Evolutionary conservation across 768 basidiomycete genomes (phyloP).

Genomic region (Kwoniella dejecticola): DNA sequence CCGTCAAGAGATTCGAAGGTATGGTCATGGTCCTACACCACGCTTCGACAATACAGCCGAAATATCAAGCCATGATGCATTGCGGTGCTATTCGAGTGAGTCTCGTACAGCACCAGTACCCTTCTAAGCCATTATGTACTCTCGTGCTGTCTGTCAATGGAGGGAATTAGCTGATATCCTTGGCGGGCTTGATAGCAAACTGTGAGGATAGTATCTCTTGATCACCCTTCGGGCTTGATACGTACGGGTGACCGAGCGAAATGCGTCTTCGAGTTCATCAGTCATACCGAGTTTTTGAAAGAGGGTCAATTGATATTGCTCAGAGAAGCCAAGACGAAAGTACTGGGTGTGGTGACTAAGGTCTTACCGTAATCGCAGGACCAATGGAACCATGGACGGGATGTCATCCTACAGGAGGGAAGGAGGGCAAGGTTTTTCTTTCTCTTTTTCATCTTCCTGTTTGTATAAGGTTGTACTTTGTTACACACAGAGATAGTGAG

Average conservation of each 20-base stretch:
- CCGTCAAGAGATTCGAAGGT: constrained; percentile 83
- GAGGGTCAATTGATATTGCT: constrained; percentile 91
- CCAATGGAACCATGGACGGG: not conserved
- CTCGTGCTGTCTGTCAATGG: too few species aligned
- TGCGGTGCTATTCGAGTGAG: constrained; percentile 63
- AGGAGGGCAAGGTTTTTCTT: too few species aligned
- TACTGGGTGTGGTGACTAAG: constrained; percentile 44
- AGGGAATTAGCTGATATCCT: too few species aligned
- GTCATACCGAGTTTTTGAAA: constrained; percentile 87
- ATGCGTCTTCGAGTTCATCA: constrained; percentile 92
- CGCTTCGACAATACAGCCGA: constrained; percentile 72
- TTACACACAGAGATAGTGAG: too few species aligned
- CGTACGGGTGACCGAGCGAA: constrained; percentile 93
- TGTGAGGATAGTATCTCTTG: constrained; percentile 77
- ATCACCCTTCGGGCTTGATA: constrained; percentile 82
- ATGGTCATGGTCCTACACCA: constrained; percentile 78
- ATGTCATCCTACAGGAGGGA: too few species aligned
- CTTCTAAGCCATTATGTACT: too few species aligned
- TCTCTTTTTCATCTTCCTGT: too few species aligned
- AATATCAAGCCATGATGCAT: constrained; percentile 93
- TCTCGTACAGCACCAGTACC: not conserved
- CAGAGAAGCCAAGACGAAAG: constrained; percentile 95
- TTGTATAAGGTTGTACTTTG: too few species aligned
- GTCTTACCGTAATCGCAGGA: constrained; percentile 28
- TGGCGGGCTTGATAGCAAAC: constrained; percentile 64